Base-by-base conservation (phyloP, 2,329 filamentous ascomycete genomes). In the Aspergillus flavus region DNA sequence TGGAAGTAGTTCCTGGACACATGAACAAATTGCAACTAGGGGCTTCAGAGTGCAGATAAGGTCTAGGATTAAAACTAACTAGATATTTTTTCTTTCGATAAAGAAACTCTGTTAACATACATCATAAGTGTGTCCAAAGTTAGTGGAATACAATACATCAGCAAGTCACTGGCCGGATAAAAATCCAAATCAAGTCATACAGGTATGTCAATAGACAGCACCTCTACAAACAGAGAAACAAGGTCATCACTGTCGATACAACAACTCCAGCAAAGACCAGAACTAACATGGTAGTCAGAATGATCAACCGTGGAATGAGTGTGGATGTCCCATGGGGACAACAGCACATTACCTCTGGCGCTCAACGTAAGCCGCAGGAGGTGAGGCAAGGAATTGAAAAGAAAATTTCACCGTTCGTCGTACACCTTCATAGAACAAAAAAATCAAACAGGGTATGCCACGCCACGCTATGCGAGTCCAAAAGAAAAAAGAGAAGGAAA, bases 381-480 rank as follows among this genome's bases (percentile, higher is more conserved):
- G 16, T 45, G 63, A 58, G 54, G 57, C 12, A 65, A 62, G 62
- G 46, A 52, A 62, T 55, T 58, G 59, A 58, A 58, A 59, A 62
- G 57, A 59, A 58, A 53, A 65, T 53, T 61, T 59, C 63, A 63
- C 62, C 64, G 64, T 66, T 63, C 65, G 69, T 65, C 66, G 64
- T 68, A 70, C 68, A 69, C 62, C 62, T 66, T 65, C 66, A 67
- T 69, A 63, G 59, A 67, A 64, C 55, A 68, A 67, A 68, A 67
- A 62, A 65, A 64, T 63, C 69, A 74, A 70, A 68, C 69, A 75
- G 75, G 73, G 73, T 76, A 75, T 77, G 74, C 72, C 76, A 77
- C 77, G 75, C 77, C 76, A 78, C 77, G 77, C 77, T 79, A 79
- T 79, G 77, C 77, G 71, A 72, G 68, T 72, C 69, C 70, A 69